These are phyloP conservation scores for Phytophthora litchii DNA, from an alignment of 352 stramenopile genomes.

Conservation along the genomic window DNA sequence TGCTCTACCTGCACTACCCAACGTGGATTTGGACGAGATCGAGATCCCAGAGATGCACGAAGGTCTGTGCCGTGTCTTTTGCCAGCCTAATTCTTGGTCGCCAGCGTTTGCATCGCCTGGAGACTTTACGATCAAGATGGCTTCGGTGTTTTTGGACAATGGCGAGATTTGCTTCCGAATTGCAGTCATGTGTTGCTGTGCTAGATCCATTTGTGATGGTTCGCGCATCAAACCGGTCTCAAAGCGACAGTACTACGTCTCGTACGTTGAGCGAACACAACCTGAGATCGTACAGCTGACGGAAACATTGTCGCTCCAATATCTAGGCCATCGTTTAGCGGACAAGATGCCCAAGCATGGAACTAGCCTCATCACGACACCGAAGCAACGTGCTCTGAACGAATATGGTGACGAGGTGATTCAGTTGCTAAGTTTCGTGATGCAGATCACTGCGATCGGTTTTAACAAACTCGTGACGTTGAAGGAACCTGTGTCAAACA, in stretches of 20 bases:
- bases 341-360: slow-evolving; percentile 53
- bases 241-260: slow-evolving; percentile 75
- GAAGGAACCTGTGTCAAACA: slow-evolving; percentile 61
- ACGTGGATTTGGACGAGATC: slow-evolving; percentile 58
- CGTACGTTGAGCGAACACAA: slow-evolving; percentile 60
- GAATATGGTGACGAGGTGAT: slow-evolving; percentile 60
- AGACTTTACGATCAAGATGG: slow-evolving; percentile 81
- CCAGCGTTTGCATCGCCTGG: slow-evolving; percentile 71
- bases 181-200: slow-evolving; percentile 65
- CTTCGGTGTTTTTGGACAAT: slow-evolving; percentile 42
- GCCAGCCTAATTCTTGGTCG: slow-evolving; percentile 68
- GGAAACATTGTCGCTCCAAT: slow-evolving; percentile 65
- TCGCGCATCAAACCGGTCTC: slow-evolving; percentile 37
- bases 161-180: slow-evolving; percentile 56
- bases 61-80: slow-evolving; percentile 72
- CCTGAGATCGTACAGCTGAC: slow-evolving; percentile 56
- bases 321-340: slow-evolving; percentile 65
- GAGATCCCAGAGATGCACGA: slow-evolving; percentile 71
- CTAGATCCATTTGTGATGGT: slow-evolving; percentile 56
- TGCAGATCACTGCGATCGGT: slow-evolving; percentile 70
- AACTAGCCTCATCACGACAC: slow-evolving; percentile 30
- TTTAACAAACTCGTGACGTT: slow-evolving; percentile 69
- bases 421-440: slow-evolving; percentile 63
- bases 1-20: slow-evolving; percentile 23
- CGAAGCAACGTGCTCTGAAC: slow-evolving; percentile 52